Base-by-base conservation (phyloP, 805 yeast genomes). In the Starmerella tilneyi region DNA sequence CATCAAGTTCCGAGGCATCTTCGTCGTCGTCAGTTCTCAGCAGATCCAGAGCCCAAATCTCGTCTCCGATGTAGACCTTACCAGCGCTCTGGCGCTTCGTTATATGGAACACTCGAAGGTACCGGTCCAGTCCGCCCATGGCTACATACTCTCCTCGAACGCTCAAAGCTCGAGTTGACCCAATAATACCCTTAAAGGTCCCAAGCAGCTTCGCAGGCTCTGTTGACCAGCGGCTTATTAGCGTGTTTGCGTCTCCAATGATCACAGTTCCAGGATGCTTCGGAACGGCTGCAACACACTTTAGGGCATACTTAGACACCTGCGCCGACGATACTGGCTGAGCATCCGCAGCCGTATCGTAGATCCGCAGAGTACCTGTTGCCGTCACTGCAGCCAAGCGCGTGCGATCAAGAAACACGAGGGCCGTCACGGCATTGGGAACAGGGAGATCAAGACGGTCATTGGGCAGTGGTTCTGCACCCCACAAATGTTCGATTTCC, bases 121-220 rank as follows among this genome's bases (percentile, higher is more conserved):
- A 89, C 56, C 95, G 72, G 59, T 92, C 98, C 19, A 88, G 71
- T 0, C 96, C 94, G 35, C 94, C 96, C 16, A 84, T 70, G 2
- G 78, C 78, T 7, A 88, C 57, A 23, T 80, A 58, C 9, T 29
- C 32, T 12, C 53, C 57, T 24, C 51, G 50, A 9, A 24, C 15
- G 13, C 49, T 33, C 5, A 56, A 17, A 3, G 73, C 64, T 46
- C 69, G 70, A 36, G 81, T 77, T 1, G 86, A 79, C 47, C 94
- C 88, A 20, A 78, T 79, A 9, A 85, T 76, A 19, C 92, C 94
- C 30, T 78, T 75, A 59, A 69, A 84, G 58, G 84, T 82, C 1
- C 88, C 92, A 11, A 78, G 56, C 21, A 81, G 59, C 39, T 67
- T 69, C 31, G 33, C 15, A 12, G 45, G 53, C n/a, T 9, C 16